phyloP scores from a whole-genome alignment of 2,329 filamentous ascomycete species.

The Orbilia quercus region DNA sequence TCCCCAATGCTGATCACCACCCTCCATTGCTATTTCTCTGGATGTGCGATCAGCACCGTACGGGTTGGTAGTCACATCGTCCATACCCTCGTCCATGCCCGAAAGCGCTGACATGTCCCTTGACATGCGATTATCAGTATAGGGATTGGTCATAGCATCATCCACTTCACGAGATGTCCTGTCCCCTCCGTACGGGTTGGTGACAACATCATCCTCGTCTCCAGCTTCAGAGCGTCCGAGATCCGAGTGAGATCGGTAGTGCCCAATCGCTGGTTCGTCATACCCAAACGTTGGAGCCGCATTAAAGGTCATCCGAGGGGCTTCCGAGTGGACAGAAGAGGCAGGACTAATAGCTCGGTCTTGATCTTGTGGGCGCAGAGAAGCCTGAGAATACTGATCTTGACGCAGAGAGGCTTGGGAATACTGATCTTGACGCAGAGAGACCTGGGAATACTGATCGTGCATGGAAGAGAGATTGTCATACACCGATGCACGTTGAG shows the following conservation, averaged over 20 bases:
- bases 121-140: slow-evolving; percentile 51
- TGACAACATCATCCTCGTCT: slow-evolving; percentile 75
- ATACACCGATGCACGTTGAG: slow-evolving; percentile 59
- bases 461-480: slow-evolving; percentile 57
- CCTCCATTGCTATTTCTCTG: slow-evolving; percentile 52
- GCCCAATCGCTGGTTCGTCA: slow-evolving; percentile 81
- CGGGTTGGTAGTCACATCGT: slow-evolving; percentile 83
- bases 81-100: slow-evolving; percentile 67
- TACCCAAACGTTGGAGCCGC: slow-evolving; percentile 76
- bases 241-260: slow-evolving; percentile 63
- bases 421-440: slow-evolving; percentile 28
- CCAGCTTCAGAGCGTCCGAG: slow-evolving; percentile 63
- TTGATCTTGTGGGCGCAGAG: slow-evolving; percentile 66
- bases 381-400: slow-evolving; percentile 61
- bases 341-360: slow-evolving; percentile 66
- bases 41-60: slow-evolving; percentile 66
- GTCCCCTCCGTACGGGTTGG: slow-evolving; percentile 76
- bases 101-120: slow-evolving; percentile 58
- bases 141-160: slow-evolving; percentile 56
- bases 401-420: too few species aligned
- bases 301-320: slow-evolving; percentile 73
- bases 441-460: slow-evolving; percentile 24
- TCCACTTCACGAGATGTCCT: slow-evolving; percentile 59
- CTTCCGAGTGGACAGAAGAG: slow-evolving; percentile 63
- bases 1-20: slow-evolving; percentile 52